Evolutionary conservation across 257 asterid species (phyloP), one percentile per base, ranked within the genome.

Genomic region (Plantago major): DNA sequence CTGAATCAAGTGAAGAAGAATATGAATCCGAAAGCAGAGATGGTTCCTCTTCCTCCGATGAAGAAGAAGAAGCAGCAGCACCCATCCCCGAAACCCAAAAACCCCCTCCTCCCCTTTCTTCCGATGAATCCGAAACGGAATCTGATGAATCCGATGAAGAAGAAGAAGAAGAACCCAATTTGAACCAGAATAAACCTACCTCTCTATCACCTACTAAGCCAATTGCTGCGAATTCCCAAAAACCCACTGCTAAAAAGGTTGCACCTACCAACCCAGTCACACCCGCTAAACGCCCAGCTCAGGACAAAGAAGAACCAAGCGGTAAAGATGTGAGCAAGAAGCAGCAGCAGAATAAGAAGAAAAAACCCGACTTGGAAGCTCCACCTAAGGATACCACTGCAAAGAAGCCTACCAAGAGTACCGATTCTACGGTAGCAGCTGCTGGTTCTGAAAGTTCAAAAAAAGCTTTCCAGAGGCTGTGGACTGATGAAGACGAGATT

Each of bases 401-500:
- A 4, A 48, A 48, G 11, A 47, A 47, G 17, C 53, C 53, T 0
- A 14, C 15, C 7, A 47, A 5, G 7, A 18, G 8, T 17, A 7
- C 37, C 13, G 19, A 13, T 9, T 51, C 56, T 30, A 17, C 37
- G 5, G 37, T 40, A 12, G 78, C 63, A 16, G 7, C 46, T 22
- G 9, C 11, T 11, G 40, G 40, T 33, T 5, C 40, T 5, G 80
- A 50, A 2, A 81, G 78, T 26, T 62, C 79, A 7, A 70, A 79
- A 52, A 81, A 69, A 62, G 47, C 46, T 52, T 81, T 88, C 37
- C 88, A 75, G 72, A 80, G 93, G 62, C 46, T 89, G 18, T 86
- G 82, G 82, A 82, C 81, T 28, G 87, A 86, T 40, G 89, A 79
- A 0, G 96, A 89, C 15, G 96, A 85, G 59, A 76, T 86, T 17